These are phyloP conservation scores for Bacidia gigantensis DNA, from an alignment of 495 filamentous ascomycete species.

Conservation along the genomic window DNA sequence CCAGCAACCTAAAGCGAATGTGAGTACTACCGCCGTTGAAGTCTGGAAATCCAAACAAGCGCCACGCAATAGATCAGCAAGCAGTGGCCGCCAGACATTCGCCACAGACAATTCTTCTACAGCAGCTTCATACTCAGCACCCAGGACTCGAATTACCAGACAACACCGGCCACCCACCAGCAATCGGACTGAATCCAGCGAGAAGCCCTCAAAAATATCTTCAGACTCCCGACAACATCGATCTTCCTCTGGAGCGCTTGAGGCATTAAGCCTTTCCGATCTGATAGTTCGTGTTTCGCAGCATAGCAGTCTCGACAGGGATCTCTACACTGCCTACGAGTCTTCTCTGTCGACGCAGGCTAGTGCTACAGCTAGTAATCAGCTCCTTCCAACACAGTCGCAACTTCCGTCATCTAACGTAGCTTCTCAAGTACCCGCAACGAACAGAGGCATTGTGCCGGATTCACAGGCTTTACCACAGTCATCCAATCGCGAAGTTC, in stretches of 20 bases:
- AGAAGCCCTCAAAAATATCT: too few species aligned
- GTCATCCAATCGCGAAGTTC: slow-evolving; percentile 11
- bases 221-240: not conserved
- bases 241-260: not conserved
- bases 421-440: not conserved
- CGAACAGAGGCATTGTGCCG: slow-evolving; percentile 9
- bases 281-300: slow-evolving; percentile 14
- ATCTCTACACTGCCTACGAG: slow-evolving; percentile 14
- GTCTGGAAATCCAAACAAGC: slow-evolving; percentile 24
- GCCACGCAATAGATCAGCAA: not conserved
- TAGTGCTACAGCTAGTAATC: not conserved
- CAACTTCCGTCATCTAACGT: not conserved
- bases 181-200: too few species aligned
- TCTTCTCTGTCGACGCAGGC: slow-evolving; percentile 14
- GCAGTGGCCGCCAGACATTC: not conserved
- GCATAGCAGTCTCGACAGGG: slow-evolving; percentile 13
- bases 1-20: slow-evolving; percentile 32
- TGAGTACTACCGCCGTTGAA: slow-evolving; percentile 23
- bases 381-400: slow-evolving; percentile 2
- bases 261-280: not conserved
- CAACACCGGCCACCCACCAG: too few species aligned
- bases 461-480: slow-evolving; percentile 17
- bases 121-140: not conserved
- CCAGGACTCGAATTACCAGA: not conserved
- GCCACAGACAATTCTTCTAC: not conserved